Evolutionary conservation across 345 rosid genomes (phyloP).

Genomic region (Hypericum perforatum): DNA sequence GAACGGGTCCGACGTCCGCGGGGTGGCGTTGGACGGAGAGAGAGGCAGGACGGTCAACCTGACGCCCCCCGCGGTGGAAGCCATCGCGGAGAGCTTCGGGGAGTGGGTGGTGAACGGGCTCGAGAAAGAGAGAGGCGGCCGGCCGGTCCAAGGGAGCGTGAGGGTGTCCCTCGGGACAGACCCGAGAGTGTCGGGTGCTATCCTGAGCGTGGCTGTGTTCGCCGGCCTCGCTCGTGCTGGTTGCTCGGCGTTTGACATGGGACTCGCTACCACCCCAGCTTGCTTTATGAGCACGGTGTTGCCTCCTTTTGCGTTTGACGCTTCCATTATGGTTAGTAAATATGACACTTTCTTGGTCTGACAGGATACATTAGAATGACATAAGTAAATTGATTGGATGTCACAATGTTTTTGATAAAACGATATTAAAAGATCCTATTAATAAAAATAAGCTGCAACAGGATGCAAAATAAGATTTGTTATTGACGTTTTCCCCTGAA

Average conservation of each 20-base stretch:
- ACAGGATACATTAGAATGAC: too few relatives aligned
- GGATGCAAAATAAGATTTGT: too few relatives aligned
- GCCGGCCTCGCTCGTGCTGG: constrained; percentile 79
- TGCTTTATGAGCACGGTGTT: constrained; percentile 87
- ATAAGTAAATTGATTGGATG: too few relatives aligned
- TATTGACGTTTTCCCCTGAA: too few relatives aligned
- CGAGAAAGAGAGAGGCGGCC: constrained; percentile 25
- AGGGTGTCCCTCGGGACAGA: constrained; percentile 74
- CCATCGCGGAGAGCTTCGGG: constrained; percentile 85
- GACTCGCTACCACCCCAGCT: constrained; percentile 93
- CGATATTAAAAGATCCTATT: too few relatives aligned
- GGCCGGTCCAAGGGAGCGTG: constrained; percentile 16
- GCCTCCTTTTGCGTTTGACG: constrained; percentile 63
- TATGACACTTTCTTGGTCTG: too few relatives aligned
- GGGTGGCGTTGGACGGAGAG: constrained; percentile 84
- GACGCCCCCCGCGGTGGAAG: constrained; percentile 76
- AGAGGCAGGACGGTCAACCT: constrained; percentile 64
- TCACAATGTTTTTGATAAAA: too few relatives aligned
- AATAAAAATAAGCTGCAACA: too few relatives aligned
- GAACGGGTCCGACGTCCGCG: constrained; percentile 87
- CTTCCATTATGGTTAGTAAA: constrained; percentile 55
- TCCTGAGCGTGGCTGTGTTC: constrained; percentile 62
- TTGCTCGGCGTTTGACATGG: constrained; percentile 67
- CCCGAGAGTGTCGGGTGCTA: constrained; percentile 61
- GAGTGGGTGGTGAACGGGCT: constrained; percentile 56